Conservation (phyloP, 1,284 basidiomycete species). For the Porogramme epimiltina region DNA sequence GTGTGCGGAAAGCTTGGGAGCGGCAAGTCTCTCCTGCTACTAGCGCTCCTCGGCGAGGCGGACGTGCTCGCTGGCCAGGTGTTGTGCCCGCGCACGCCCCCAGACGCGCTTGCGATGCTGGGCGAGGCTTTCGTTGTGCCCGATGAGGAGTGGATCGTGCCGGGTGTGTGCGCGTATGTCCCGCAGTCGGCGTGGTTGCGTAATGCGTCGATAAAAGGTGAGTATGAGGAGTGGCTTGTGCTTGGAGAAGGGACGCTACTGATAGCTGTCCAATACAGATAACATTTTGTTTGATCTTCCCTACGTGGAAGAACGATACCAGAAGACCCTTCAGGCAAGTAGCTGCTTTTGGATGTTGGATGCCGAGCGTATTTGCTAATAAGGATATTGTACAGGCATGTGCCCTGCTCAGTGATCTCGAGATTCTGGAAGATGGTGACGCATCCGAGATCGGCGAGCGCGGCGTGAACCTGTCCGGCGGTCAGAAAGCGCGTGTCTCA, state of each 20-base stretch:
- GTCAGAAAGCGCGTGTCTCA: conserved; percentile 90
- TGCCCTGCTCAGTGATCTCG: conserved; percentile 78
- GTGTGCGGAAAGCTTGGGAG: conserved; percentile 83
- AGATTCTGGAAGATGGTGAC: conserved; percentile 93
- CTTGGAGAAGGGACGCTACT: not conserved
- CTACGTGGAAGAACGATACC: conserved; percentile 77
- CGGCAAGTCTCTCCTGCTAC: conserved; percentile 81
- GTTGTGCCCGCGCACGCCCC: conserved; percentile 82
- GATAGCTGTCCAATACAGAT: conserved; percentile 43
- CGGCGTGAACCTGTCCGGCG: conserved; percentile 83
- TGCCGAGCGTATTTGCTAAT: not conserved
- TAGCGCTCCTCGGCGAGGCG: conserved; percentile 88
- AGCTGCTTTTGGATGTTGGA: not conserved
- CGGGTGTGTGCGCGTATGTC: conserved; percentile 85
- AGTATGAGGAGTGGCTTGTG: not conserved
- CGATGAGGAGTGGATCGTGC: conserved; percentile 74
- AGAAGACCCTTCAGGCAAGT: conserved; percentile 61
- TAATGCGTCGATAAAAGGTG: conserved; percentile 88
- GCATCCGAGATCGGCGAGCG: conserved; percentile 90
- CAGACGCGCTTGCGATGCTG: conserved; percentile 72
- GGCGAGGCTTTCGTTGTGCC: conserved; percentile 35
- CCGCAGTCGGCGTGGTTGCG: conserved; percentile 91
- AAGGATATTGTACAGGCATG: conserved; percentile 37
- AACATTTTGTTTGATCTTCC: conserved; percentile 92
- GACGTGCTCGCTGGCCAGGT: conserved; percentile 83